These are phyloP conservation scores for Chlorella sp. DNA, from an alignment of 139 green algal genomes.

Conservation along the genomic window DNA sequence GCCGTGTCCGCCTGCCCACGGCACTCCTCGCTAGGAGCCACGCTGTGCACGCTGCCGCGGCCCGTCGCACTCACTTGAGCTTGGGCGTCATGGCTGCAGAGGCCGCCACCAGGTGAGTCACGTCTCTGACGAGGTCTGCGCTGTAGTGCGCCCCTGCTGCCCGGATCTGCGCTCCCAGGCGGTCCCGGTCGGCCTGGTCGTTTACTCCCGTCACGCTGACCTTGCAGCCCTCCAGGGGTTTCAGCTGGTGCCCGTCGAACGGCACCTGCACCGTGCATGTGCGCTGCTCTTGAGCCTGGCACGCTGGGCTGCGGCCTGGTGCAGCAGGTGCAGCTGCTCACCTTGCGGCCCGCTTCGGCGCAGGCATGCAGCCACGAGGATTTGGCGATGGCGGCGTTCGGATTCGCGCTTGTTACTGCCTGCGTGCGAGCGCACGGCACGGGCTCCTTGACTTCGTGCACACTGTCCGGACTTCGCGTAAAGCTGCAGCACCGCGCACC, in stretches of 20 bases:
- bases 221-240: not conserved
- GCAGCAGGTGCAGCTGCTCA: too few relatives aligned
- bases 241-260: not conserved
- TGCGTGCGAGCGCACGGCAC: not conserved
- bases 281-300: too few relatives aligned
- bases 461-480: too few relatives aligned
- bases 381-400: not conserved
- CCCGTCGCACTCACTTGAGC: constrained; percentile 1
- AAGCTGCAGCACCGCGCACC: too few relatives aligned
- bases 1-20: too few relatives aligned
- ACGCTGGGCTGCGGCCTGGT: too few relatives aligned
- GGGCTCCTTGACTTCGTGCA: too few relatives aligned
- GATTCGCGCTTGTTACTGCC: not conserved
- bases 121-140: not conserved
- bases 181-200: not conserved
- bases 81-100: too few relatives aligned
- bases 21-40: too few relatives aligned
- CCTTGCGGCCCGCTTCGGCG: not conserved
- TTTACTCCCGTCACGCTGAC: not conserved
- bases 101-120: not conserved
- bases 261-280: not conserved
- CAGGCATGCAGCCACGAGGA: not conserved
- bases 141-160: not conserved
- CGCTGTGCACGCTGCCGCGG: too few relatives aligned
- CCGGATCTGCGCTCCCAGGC: not conserved